These are phyloP conservation scores for Candida montana DNA, from an alignment of 805 yeast genomes.

Conservation along the genomic window DNA sequence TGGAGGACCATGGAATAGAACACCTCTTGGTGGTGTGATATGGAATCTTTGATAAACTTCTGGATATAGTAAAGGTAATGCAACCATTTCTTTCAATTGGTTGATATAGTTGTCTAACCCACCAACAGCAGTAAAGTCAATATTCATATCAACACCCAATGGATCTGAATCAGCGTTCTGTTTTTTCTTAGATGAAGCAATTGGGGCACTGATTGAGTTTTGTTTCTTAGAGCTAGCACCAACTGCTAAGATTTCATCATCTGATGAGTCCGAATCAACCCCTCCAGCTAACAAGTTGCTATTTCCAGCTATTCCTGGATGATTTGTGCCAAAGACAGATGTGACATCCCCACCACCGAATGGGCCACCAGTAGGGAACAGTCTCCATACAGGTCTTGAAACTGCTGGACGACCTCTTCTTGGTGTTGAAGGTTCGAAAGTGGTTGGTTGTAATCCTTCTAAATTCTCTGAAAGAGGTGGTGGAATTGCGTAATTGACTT, in stretches of 20 bases:
- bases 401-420: slow-evolving; percentile 35
- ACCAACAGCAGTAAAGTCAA: slow-evolving; percentile 81
- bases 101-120: slow-evolving; percentile 88
- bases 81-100: slow-evolving; percentile 95
- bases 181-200: slow-evolving; percentile 37
- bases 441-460: slow-evolving; percentile 17
- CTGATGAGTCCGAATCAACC: slow-evolving; percentile 57
- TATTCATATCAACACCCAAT: slow-evolving; percentile 80
- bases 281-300: slow-evolving; percentile 22
- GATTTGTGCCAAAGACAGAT: slow-evolving; percentile 69
- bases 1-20: slow-evolving; percentile 96
- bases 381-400: slow-evolving; percentile 52
- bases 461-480: slow-evolving; percentile 57
- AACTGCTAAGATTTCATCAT: slow-evolving; percentile 50
- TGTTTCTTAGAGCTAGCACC: slow-evolving; percentile 34
- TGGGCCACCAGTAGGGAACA: slow-evolving; percentile 94
- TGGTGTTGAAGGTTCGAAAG: slow-evolving; percentile 19
- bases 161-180: slow-evolving; percentile 88
- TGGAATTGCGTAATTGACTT: slow-evolving; percentile 74
- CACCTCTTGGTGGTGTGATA: slow-evolving; percentile 96
- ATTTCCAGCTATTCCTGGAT: slow-evolving; percentile 31
- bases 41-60: slow-evolving; percentile 86
- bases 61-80: slow-evolving; percentile 87
- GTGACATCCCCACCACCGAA: slow-evolving; percentile 95
- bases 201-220: slow-evolving; percentile 29